Base-by-base conservation (phyloP, 345 rosid genomes). In the Reutealis trisperma region DNA sequence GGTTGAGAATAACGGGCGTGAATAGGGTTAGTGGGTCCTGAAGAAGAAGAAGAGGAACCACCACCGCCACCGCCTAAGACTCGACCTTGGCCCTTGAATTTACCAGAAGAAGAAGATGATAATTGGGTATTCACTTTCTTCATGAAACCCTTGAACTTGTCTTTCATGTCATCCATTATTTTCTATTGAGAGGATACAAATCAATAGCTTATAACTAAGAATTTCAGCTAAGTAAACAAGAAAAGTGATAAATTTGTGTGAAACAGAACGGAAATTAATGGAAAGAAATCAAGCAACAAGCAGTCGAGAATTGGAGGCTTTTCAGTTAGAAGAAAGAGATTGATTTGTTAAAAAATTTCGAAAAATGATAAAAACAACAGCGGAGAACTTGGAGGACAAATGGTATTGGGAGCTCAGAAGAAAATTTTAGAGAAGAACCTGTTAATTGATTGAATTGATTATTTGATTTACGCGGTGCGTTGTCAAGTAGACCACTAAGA, bases 71-170 rank as follows among this genome's bases (percentile, higher is more conserved):
- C 63, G 59, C 65, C 72, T 21, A 93, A 78, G 42, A 91, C 97
- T 71, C 96, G 72, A 74, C 97, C 94, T 78, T 86, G 86, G 78
- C 98, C 99, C 84, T 95, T 93, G 86, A 95, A 95, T 86, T 93
- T 93, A 44, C 88, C 88, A 6, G 95, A 82, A 14, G 84, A 72
- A 49, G 98, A 90, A 18, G 97, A 84, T 24, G 93, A 85, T 27
- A 84, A 79, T n/a, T 83, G 83, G 75, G 81, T 83, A 84, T 86
- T 92, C 80, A 95, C 89, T 85, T 91, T 95, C 85, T 95, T 93
- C 87, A 93, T 83, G 88, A 95, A 92, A 7, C 98, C 99, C 69
- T 90, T 93, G 79, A 93, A 83, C 79, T 95, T 92, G 73, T 84
- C 99, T 79, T 90, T 95, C 88, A 95, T 81, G 22, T 93, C 99